A percentile compares a stretch with the other conserved stretches of the same genome.
phyloP scores from a whole-genome alignment of 1,284 basidiomycete species.

The Somion occarium region DNA sequence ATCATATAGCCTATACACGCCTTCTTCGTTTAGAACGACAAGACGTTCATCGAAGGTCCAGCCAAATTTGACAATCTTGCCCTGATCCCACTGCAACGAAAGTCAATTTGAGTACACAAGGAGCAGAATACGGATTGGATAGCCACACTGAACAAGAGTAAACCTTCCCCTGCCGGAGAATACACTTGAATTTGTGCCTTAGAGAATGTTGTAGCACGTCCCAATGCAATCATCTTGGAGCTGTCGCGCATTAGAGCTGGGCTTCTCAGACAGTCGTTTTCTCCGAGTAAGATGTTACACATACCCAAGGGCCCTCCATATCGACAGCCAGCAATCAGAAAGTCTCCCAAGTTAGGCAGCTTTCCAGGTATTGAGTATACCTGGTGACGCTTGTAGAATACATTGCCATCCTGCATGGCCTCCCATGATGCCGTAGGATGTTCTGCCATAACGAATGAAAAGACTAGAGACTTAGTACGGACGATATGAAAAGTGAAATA shows the following conservation, averaged over 20 bases:
- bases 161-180: conserved; percentile 66
- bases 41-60: conserved; percentile 82
- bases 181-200: conserved; percentile 78
- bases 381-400: conserved; percentile 77
- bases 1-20: conserved; percentile 87
- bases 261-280: not conserved
- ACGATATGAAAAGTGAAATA: too few species aligned
- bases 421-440: conserved; percentile 79
- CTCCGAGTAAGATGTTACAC: conserved; percentile 4
- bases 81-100: conserved; percentile 77
- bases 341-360: conserved; percentile 77
- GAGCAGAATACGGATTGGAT: conserved; percentile 21
- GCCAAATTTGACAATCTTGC: conserved; percentile 75
- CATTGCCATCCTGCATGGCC: conserved; percentile 72
- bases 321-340: conserved; percentile 75
- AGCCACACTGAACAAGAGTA: conserved; percentile 69
- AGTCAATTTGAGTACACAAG: conserved; percentile 18
- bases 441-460: conserved; percentile 46
- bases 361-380: conserved; percentile 84
- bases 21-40: conserved; percentile 88
- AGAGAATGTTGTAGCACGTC: conserved; percentile 55
- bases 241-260: conserved; percentile 86
- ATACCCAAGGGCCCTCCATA: conserved; percentile 88
- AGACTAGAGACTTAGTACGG: too few species aligned
- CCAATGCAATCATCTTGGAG: conserved; percentile 74